Evolutionary conservation across 2,329 filamentous ascomycete species (phyloP).

Genomic region (Diaporthe vaccinii): DNA sequence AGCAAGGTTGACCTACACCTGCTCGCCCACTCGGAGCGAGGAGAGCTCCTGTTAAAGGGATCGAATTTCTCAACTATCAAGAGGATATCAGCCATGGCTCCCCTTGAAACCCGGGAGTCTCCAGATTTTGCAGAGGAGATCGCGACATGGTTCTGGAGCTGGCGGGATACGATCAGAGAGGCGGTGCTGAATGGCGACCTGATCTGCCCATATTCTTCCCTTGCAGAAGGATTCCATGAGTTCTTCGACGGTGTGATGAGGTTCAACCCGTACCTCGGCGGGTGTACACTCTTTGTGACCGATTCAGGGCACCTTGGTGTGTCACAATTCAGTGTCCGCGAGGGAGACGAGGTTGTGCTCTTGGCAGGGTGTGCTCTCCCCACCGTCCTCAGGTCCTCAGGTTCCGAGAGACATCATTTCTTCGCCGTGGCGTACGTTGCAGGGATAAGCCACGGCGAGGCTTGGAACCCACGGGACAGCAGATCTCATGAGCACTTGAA

Average conservation of each 20-base stretch:
- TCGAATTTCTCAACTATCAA: neutral
- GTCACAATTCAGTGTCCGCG: slow-evolving; percentile 3
- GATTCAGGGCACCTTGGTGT: slow-evolving; percentile 14
- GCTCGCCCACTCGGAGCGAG: neutral
- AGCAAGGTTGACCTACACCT: slow-evolving; percentile 3
- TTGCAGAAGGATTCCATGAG: slow-evolving; percentile 6
- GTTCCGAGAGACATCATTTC: neutral
- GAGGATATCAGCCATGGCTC: neutral
- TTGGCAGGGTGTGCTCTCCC: neutral
- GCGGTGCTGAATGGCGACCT: neutral
- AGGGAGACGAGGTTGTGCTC: slow-evolving; percentile 17
- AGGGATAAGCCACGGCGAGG: slow-evolving; percentile 13
- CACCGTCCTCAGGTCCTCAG: neutral
- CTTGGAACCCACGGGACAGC: slow-evolving; percentile 16
- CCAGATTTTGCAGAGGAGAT: slow-evolving; percentile 19
- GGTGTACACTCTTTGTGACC: neutral
- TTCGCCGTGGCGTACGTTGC: slow-evolving; percentile 7
- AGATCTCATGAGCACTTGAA: slow-evolving; percentile 9
- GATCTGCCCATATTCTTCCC: neutral
- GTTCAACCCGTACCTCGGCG: slow-evolving; percentile 8
- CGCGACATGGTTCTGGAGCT: slow-evolving; percentile 8
- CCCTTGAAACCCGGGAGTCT: neutral
- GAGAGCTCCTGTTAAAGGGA: neutral
- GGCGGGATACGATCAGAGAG: slow-evolving; percentile 7
- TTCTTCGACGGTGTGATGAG: slow-evolving; percentile 15